Conservation (phyloP, 768 basidiomycete species). For the Boletus rubescentipes region DNA sequence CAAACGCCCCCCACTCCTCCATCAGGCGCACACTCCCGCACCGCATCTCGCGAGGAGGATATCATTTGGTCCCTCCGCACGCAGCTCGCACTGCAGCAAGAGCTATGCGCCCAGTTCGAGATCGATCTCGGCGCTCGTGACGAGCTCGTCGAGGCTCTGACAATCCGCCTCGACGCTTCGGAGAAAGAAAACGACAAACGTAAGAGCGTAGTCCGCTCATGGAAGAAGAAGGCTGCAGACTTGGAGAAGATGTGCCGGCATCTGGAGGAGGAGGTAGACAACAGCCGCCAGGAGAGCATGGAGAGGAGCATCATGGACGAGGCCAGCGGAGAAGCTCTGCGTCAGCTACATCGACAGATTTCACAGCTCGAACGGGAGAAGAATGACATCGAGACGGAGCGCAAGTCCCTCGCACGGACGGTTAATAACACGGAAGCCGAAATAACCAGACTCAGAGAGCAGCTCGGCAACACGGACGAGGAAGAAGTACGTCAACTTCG, state of each 20-base stretch:
- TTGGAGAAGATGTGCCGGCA: conserved; percentile 64
- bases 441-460: conserved; percentile 61
- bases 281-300: conserved; percentile 76
- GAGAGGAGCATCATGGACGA: conserved; percentile 83
- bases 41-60: conserved; percentile 68
- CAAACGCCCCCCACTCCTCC: conserved; percentile 70
- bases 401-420: conserved; percentile 35
- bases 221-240: conserved; percentile 78
- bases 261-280: conserved; percentile 86
- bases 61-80: conserved; percentile 72
- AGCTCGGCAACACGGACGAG: conserved; percentile 68
- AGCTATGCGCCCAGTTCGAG: conserved; percentile 75
- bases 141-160: conserved; percentile 63
- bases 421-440: conserved; percentile 53
- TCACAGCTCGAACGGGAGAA: conserved; percentile 71
- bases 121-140: conserved; percentile 72
- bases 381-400: conserved; percentile 46
- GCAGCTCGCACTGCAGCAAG: conserved; percentile 71
- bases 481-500: conserved; percentile 76
- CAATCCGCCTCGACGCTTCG: conserved; percentile 48
- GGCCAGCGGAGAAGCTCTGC: conserved; percentile 74
- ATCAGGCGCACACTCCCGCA: conserved; percentile 49
- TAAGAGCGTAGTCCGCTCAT: conserved; percentile 49
- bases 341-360: conserved; percentile 79
- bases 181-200: conserved; percentile 69